These are phyloP conservation scores for Ophiocordyceps camponoti-leonardi DNA, from an alignment of 2,329 filamentous ascomycete genomes.

Conservation along the genomic window DNA sequence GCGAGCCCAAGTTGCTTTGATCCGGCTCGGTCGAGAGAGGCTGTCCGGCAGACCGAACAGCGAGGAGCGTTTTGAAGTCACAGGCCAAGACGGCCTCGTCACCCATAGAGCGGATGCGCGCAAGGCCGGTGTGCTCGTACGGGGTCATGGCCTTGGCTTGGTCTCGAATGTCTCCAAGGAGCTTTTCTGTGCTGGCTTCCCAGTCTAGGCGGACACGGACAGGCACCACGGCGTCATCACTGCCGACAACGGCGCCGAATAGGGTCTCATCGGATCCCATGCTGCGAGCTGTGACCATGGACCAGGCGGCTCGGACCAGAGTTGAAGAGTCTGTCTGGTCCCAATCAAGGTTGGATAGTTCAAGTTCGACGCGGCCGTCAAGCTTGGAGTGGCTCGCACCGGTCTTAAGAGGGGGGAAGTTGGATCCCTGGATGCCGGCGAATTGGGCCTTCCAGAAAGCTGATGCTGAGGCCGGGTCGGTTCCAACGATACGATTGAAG, in stretches of 20 bases:
- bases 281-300: slow-evolving; percentile 17
- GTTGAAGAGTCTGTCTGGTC: neutral
- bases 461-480: neutral
- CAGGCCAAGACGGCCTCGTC: slow-evolving; percentile 4
- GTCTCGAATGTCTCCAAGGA: slow-evolving; percentile 7
- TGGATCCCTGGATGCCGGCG: neutral
- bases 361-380: neutral
- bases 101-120: slow-evolving; percentile 9
- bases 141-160: slow-evolving; percentile 8
- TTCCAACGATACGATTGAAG: slow-evolving; percentile 2
- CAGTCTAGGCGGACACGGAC: slow-evolving; percentile 3
- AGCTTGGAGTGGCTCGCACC: neutral
- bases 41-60: neutral
- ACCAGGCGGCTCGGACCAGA: slow-evolving; percentile 7
- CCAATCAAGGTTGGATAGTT: neutral
- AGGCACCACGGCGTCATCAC: slow-evolving; percentile 6
- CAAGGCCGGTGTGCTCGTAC: slow-evolving; percentile 11
- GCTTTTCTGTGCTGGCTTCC: slow-evolving; percentile 1
- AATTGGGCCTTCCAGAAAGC: slow-evolving; percentile 3
- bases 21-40: neutral
- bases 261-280: slow-evolving; percentile 14
- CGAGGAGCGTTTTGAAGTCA: slow-evolving; percentile 5
- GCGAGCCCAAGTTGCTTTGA: slow-evolving; percentile 1
- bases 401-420: slow-evolving; percentile 1
- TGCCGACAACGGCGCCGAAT: slow-evolving; percentile 5